These are phyloP conservation scores for Pistacia atlantica DNA, from an alignment of 345 rosid genomes.

Conservation along the genomic window DNA sequence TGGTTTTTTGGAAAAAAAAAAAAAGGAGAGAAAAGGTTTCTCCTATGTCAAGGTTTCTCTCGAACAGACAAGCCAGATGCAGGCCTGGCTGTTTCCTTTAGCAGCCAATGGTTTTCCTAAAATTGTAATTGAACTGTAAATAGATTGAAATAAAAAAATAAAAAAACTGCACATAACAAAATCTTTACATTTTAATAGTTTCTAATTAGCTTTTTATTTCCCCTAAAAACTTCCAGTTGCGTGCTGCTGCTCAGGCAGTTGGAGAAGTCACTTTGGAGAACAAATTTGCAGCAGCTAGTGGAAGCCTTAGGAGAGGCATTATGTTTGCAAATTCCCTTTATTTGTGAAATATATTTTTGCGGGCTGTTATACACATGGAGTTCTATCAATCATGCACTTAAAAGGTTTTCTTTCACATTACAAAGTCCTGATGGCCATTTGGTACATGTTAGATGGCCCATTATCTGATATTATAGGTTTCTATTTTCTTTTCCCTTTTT, in stretches of 20 bases:
- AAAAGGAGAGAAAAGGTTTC: not conserved
- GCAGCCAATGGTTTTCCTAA: not conserved
- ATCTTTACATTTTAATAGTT: not conserved
- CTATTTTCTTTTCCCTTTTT: not conserved
- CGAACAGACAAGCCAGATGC: not conserved
- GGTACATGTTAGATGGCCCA: constrained; percentile 4
- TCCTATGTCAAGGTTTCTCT: not conserved
- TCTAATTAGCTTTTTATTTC: not conserved
- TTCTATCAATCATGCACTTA: constrained; percentile 1
- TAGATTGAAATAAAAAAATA: not conserved
- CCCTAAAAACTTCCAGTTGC: constrained; percentile 46
- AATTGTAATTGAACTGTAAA: not conserved
- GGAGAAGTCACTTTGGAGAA: constrained; percentile 75
- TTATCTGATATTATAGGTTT: not conserved
- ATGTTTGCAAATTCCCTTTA: constrained; percentile 95
- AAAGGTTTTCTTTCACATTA: not conserved
- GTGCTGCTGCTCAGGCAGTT: constrained; percentile 88
- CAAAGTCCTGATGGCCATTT: constrained; percentile 5
- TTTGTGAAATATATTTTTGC: constrained; percentile 34
- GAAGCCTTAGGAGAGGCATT: constrained; percentile 84
- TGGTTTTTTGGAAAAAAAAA: too few species aligned
- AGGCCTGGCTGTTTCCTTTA: not conserved
- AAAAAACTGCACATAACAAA: not conserved
- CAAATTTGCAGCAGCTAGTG: constrained; percentile 90
- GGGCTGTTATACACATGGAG: constrained; percentile 11